Base-by-base conservation (phyloP, 352 stramenopile genomes). In the Pythium sukuiense region DNA sequence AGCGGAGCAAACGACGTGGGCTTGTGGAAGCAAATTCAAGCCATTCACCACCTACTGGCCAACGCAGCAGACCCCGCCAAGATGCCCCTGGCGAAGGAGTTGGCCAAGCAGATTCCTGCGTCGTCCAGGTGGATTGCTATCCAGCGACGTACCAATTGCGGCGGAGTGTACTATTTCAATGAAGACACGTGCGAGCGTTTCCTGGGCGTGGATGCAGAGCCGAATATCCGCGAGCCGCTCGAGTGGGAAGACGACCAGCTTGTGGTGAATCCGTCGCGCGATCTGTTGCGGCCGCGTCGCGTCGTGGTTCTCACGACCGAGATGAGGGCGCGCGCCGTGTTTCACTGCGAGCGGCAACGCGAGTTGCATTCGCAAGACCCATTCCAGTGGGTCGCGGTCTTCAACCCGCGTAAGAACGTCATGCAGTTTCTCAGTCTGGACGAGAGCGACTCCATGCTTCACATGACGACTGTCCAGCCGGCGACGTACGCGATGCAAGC, bases 71-170 rank as follows among this genome's bases (percentile, higher is more conserved):
- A 58, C 14, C 30, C 27, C 11, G 3, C 18, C 8, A 20, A 30
- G 27, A 12, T 50, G 35, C 65, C 76, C 18, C 58, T 88, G 6
- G 67, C 65, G 2, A 49, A 52, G 39, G 82, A 74, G 11, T 46
- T 86, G 13, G 20, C 53, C 12, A 76, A 76, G 54, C 67, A 65
- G 12, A 76, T 70, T 2, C 77, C 67, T n/a, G 80, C 79, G 8
- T 89, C 83, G 14, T 89, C 83, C 0, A 62, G 83, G 18, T 91
- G 83, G 80, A 70, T 87, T 24, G 80, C 77, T 43, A 69, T 88
- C 27, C 45, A 24, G 29, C 43, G 27, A 9, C 63, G 48, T 26
- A 32, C 3, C 14, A 20, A 52, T 20, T 8, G 41, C 6, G 41
- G 16, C 3, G 52, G 55, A 2, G 50, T 59, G 0, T 85, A 74